Evolutionary conservation across 2,329 filamentous ascomycete species (phyloP), one percentile per base, ranked within the genome.

Genomic region (Aspergillus alliaceus): DNA sequence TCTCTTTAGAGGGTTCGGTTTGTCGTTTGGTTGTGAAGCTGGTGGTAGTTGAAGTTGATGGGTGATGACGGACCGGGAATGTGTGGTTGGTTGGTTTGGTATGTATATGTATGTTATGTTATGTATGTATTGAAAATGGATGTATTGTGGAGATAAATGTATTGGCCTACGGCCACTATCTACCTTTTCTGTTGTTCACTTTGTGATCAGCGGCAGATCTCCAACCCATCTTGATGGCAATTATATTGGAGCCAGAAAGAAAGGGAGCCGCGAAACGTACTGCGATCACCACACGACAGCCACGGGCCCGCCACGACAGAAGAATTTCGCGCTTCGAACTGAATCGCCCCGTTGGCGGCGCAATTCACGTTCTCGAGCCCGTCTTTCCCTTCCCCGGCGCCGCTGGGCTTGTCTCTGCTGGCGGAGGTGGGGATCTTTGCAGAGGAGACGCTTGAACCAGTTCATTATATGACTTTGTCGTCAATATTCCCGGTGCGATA

Each of bases 301-400:
- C 2, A 22, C n/a, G 8, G n/a, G 12, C 2, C 44, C 25, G 9
- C 27, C 25, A 2, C 27, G 27, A n/a, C 27, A 32, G 18, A 48
- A 31, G 14, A 32, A 48, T 27, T 32, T 22, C 2, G 44, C 3
- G 20, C 31, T 44, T 20, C 52, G 39, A 9, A 25, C 12, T 11
- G 32, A 31, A 2, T 47, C 22, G 6, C 25, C 25, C 31, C 53
- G 53, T 47, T 46, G 47, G 14, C 39, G 53, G 8, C 47, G 47
- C 31, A 56, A 29, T 27, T 56, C 29, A 14, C 37, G 47, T 32
- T 51, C 53, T 31, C 48, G 24, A 6, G 47, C 53, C 14, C 53
- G 47, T 3, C 42, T 24, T 14, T 20, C 37, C 11, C 48, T 46
- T 32, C 53, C 49, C 18, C 48, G 53, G n/a, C n/a, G 22, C 14